phyloP scores from a whole-genome alignment of 208 protist species.

The Trypanosoma melophagium region DNA sequence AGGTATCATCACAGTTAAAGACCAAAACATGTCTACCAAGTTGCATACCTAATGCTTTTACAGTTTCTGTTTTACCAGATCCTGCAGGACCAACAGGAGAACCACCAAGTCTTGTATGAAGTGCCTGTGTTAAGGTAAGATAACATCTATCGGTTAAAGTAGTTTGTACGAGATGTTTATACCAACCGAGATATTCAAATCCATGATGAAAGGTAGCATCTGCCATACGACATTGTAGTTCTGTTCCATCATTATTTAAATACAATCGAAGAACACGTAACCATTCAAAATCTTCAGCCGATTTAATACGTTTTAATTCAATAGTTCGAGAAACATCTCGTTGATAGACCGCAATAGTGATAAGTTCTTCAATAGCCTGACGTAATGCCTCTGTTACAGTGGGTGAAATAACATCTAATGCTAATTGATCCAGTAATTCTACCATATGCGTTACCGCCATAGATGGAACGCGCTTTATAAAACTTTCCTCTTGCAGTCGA shows the following conservation, averaged over 20 bases:
- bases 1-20: constrained; percentile 99
- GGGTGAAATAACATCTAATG: constrained; percentile 49
- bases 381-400: constrained; percentile 42
- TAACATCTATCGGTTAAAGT: constrained; percentile 99
- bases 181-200: constrained; percentile 99
- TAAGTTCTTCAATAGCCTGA: constrained; percentile 96
- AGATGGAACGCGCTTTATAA: constrained; percentile 23
- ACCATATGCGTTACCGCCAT: constrained; percentile 50
- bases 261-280: constrained; percentile 96
- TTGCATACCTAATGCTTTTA: constrained; percentile 98
- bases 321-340: constrained; percentile 92
- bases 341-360: constrained; percentile 98
- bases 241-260: constrained; percentile 37
- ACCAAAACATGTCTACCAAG: constrained; percentile 98
- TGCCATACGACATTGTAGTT: constrained; percentile 94
- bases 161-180: constrained; percentile 98
- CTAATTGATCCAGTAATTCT: constrained; percentile 84
- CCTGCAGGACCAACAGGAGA: constrained; percentile 97
- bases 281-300: constrained; percentile 95
- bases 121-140: constrained; percentile 98
- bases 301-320: constrained; percentile 37
- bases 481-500: constrained; percentile 74
- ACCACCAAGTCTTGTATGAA: constrained; percentile 96
- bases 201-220: constrained; percentile 96
- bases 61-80: constrained; percentile 99